Conservation (phyloP, 2,329 filamentous ascomycete genomes). For the Monosporascus sp. region DNA sequence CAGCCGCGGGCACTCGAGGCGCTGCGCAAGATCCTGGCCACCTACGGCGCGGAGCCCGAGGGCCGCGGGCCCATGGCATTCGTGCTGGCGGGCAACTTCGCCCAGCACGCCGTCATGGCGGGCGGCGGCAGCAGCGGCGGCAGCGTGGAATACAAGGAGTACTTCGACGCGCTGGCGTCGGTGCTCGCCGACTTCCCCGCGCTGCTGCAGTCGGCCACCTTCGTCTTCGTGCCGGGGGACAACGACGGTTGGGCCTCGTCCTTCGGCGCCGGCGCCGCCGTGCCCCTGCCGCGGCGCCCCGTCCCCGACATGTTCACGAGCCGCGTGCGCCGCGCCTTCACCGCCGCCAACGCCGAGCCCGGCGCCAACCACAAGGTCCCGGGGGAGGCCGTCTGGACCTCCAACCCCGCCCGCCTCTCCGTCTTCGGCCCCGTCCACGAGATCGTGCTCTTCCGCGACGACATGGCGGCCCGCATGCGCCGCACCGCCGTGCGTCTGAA, state of each 20-base stretch:
- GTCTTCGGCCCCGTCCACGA: constrained; percentile 88
- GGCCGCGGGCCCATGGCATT: constrained; percentile 70
- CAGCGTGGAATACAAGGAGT: constrained; percentile 95
- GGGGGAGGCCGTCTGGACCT: constrained; percentile 73
- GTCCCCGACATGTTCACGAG: constrained; percentile 90
- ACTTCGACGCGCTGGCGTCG: constrained; percentile 82
- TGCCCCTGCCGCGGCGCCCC: constrained; percentile 61
- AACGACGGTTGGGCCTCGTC: constrained; percentile 96
- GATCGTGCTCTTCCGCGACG: constrained; percentile 80
- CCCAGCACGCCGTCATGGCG: constrained; percentile 58
- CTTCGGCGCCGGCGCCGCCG: constrained; percentile 70
- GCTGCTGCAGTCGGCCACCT: constrained; percentile 73
- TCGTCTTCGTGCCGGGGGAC: constrained; percentile 91
- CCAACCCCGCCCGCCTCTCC: constrained; percentile 75
- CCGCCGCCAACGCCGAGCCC: constrained; percentile 67
- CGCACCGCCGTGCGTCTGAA: constrained; percentile 71
- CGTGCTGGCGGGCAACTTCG: constrained; percentile 82
- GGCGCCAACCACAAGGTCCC: constrained; percentile 35
- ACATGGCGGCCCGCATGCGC: constrained; percentile 73
- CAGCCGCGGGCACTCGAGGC: constrained; percentile 76
- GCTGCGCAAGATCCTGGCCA: constrained; percentile 68
- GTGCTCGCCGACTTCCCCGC: constrained; percentile 78
- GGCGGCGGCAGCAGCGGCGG: constrained; percentile 66
- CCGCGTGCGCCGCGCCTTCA: constrained; percentile 75
- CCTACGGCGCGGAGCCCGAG: constrained; percentile 63